phyloP scores from a whole-genome alignment of 768 basidiomycete genomes.

The Gelatoporia subvermispora region DNA sequence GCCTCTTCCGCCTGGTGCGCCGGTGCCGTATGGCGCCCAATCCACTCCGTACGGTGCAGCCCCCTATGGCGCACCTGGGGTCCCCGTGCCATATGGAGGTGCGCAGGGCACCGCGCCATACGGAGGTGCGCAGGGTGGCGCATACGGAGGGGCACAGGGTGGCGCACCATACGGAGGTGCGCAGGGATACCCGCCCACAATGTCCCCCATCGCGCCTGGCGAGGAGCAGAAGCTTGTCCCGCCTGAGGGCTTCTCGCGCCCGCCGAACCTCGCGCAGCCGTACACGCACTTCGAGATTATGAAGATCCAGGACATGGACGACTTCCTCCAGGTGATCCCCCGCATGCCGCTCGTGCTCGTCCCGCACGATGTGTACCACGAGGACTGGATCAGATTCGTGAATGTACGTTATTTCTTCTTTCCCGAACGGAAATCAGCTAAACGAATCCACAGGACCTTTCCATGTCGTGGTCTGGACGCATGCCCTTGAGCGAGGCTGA shows the following conservation, averaged over 20 bases:
- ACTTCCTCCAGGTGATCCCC: constrained; percentile 59
- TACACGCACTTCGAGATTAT: constrained; percentile 67
- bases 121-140: not conserved
- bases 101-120: constrained; percentile 8
- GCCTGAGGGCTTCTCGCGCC: constrained; percentile 73
- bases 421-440: not conserved
- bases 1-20: constrained; percentile 24
- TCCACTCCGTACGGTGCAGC: constrained; percentile 17
- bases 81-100: constrained; percentile 7
- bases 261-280: constrained; percentile 59
- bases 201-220: constrained; percentile 4
- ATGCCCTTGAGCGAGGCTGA: constrained; percentile 51
- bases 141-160: constrained; percentile 12
- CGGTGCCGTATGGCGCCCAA: no score
- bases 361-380: constrained; percentile 71
- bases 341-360: constrained; percentile 69
- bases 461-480: constrained; percentile 71
- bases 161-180: constrained; percentile 11
- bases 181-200: constrained; percentile 10
- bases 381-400: constrained; percentile 80
- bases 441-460: constrained; percentile 50
- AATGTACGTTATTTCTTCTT: constrained; percentile 41
- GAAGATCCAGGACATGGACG: constrained; percentile 76
- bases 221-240: constrained; percentile 29
- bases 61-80: constrained; percentile 32